Base-by-base conservation (phyloP, 148 eudicot species). In the Tetragonia tetragonoides region DNA sequence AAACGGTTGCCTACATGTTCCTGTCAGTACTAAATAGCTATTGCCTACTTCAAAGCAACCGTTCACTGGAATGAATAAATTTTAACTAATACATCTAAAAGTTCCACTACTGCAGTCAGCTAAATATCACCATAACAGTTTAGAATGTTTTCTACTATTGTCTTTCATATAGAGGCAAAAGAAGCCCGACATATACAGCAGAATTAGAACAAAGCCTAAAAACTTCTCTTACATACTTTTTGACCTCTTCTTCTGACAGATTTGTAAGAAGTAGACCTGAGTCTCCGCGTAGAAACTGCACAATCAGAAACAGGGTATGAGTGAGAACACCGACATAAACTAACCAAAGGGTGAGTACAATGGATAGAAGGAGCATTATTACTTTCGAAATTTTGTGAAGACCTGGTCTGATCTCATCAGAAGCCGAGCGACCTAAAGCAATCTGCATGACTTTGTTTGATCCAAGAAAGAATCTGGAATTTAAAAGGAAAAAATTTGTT, bases 371-470 rank as follows among this genome's bases (percentile, higher is more conserved):
- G 68, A 4, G 28, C 59, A 59, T 47, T 42, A 59, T n/a, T 82
- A 92, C 99, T 90, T 95, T 91, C 8, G 99, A 88, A 77, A 92
- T 79, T 84, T 91, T 95, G 86, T 90, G 87, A 75, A 91, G 86
- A 11, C 93, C 90, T 5, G 92, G 79, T 75, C 82, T 84, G 51
- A 91, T 74, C 86, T 95, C 96, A 82, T 95, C 99, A 28, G 96
- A 41, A 83, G 70, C 89, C 69, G 99, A 91, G 37, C 99, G 91
- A 53, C 99, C 99, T 57, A 95, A 75, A 34, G 99, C 90, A 69
- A 92, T 81, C 80, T 95, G 99, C 97, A 95, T 95, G 67, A 95
- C 97, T 89, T 92, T 95, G 94, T 95, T 95, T 65, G 99, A 93
- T 67, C 97, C 99, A 63, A 95, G 97, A 82, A 95, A 95, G 81